Percentiles rank a stretch among this genome's conserved stretches.
Evolutionary conservation across 768 basidiomycete species (phyloP).

Genomic region (Lactarius tabidus): DNA sequence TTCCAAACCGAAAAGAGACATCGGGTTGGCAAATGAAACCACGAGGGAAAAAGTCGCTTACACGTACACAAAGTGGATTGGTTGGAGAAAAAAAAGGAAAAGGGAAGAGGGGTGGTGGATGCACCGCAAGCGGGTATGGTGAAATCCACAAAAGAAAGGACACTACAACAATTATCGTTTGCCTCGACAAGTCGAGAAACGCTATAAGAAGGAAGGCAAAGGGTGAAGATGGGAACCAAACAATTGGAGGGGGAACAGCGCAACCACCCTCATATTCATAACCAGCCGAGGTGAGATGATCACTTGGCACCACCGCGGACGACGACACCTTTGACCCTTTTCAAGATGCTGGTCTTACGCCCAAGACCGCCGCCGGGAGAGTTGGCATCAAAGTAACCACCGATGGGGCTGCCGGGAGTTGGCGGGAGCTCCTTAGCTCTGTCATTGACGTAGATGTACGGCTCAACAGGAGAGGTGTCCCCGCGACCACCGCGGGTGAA

Average conservation of each 20-base stretch:
- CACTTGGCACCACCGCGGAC: slow-evolving; percentile 24
- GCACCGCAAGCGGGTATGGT: slow-evolving; percentile 17
- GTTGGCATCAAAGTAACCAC: slow-evolving; percentile 12
- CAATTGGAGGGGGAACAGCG: neutral
- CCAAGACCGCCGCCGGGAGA: slow-evolving; percentile 20
- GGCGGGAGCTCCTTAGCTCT: slow-evolving; percentile 53
- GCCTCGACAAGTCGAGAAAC: neutral
- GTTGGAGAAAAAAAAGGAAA: neutral
- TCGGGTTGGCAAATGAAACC: slow-evolving; percentile 15
- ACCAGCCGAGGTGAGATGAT: neutral
- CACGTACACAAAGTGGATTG: slow-evolving; percentile 9
- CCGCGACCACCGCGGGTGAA: slow-evolving; percentile 47
- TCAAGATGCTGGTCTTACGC: slow-evolving; percentile 25
- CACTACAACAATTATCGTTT: slow-evolving; percentile 11
- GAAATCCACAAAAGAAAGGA: neutral
- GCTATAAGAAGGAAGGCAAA: neutral
- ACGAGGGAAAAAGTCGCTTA: slow-evolving; percentile 11
- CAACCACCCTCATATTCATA: neutral
- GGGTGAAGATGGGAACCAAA: neutral
- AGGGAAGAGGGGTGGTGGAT: neutral
- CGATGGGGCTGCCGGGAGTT: slow-evolving; percentile 35
- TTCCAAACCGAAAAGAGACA: slow-evolving; percentile 10
- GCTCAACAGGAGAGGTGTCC: slow-evolving; percentile 42
- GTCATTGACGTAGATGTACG: slow-evolving; percentile 65
- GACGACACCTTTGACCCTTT: slow-evolving; percentile 23